Evolutionary conservation across 805 yeast species (phyloP), one percentile per base, ranked within the genome.

Genomic region (Zygosaccharomyces bisporus): DNA sequence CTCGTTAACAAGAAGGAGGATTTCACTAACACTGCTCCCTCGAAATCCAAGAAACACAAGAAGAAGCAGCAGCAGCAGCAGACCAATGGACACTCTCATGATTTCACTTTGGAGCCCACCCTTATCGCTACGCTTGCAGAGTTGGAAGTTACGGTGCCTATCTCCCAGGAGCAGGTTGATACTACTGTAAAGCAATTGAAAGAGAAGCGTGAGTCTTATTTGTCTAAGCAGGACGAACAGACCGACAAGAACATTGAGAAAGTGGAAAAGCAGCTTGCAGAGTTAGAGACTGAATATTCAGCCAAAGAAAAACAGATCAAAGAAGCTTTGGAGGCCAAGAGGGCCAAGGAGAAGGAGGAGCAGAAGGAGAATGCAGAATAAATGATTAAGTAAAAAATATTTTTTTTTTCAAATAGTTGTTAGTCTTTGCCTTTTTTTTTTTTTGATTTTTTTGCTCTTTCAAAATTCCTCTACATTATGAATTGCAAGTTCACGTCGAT

Each of bases 81-180:
- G 44, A 60, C 60, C 24, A 41, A 30, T 23, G 45, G 45, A 24
- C 46, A 55, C 45, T 53, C 52, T 50, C 64, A 60, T 31, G 77
- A 77, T 66, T 81, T 89, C 64, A 75, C 81, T 45, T 76, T 93
- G 55, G 91, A 89, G 63, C 84, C 95, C 43, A 84, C 81, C 51
- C 75, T 87, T 49, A 81, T 91, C 57, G 80, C 83, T 51, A 76
- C 84, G 43, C 77, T 93, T 57, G 74, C 86, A 51, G 84, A 84
- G 59, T 77, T 91, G 60, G 80, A 81, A 44, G 76, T 91, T 52
- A 73, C 84, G 37, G 77, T 90, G 51, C 99, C 99, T 63, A 73
- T 83, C 48, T 75, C 81, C 56, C 70, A 77, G 51, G 93, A 81
- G 13, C 91, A 86, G 43, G 80, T 83, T 53, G 73, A 83, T 24